Conservation (phyloP, 2,329 filamentous ascomycete genomes). For the Thelonectria blattea region DNA sequence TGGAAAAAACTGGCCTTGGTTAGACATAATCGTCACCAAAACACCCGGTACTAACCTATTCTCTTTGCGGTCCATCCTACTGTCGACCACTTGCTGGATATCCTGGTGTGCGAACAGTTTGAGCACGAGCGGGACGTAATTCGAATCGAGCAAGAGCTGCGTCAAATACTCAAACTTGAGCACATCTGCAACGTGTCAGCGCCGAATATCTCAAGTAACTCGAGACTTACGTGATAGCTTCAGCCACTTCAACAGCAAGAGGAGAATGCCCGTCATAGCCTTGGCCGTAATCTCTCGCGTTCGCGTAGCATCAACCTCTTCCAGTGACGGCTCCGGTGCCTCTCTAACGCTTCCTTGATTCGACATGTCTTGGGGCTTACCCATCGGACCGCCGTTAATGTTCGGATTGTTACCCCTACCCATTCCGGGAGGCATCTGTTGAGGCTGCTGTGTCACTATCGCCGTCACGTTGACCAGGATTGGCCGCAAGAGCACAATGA, state of each 20-base stretch:
- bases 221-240: conserved; percentile 81
- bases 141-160: conserved; percentile 90
- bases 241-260: conserved; percentile 95
- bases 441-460: conserved; percentile 69
- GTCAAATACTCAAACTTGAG: conserved; percentile 96
- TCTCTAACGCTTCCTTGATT: conserved; percentile 45
- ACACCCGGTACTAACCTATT: conserved; percentile 65
- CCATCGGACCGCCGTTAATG: conserved; percentile 47
- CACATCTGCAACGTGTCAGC: conserved; percentile 65
- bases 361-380: conserved; percentile 40
- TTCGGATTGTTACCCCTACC: conserved; percentile 48
- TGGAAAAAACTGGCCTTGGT: conserved; percentile 75
- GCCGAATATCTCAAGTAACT: background rate
- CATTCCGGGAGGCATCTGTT: conserved; percentile 52
- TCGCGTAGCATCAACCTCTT: conserved; percentile 82
- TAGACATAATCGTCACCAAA: background rate
- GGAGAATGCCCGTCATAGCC: conserved; percentile 85
- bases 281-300: conserved; percentile 88
- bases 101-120: conserved; percentile 96
- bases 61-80: conserved; percentile 81
- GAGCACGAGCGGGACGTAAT: conserved; percentile 89
- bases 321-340: conserved; percentile 60
- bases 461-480: conserved; percentile 87
- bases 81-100: conserved; percentile 86
- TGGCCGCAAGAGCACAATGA: conserved; percentile 90